Percentiles rank a stretch among this genome's conserved stretches.
These are phyloP conservation scores for Scutellaria galericulata DNA, from an alignment of 257 asterid genomes.

Conservation along the genomic window DNA sequence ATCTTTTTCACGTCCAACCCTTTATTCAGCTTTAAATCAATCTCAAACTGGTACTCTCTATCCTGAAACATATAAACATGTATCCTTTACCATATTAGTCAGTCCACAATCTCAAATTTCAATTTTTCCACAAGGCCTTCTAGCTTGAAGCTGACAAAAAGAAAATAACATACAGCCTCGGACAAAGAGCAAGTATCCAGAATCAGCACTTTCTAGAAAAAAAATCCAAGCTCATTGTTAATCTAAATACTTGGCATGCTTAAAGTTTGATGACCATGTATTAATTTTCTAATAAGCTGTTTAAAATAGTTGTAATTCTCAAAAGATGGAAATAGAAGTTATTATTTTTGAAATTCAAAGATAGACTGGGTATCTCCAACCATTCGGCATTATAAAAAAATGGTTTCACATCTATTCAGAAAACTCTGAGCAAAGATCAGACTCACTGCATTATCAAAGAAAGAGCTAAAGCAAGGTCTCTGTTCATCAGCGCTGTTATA, in stretches of 20 bases:
- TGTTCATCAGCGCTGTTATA: slow-evolving; percentile 98
- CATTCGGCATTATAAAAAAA: too few relatives aligned
- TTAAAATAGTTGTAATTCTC: background rate
- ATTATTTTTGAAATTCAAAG: too few relatives aligned
- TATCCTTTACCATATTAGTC: slow-evolving; percentile 7
- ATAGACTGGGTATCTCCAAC: too few relatives aligned
- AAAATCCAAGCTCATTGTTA: background rate
- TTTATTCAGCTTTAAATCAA: slow-evolving; percentile 80
- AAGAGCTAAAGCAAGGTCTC: slow-evolving; percentile 61
- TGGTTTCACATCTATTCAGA: too few relatives aligned
- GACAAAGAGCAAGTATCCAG: slow-evolving; percentile 7
- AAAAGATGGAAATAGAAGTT: background rate
- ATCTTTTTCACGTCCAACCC: slow-evolving; percentile 93
- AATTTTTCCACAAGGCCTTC: background rate
- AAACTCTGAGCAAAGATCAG: background rate
- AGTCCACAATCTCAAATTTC: background rate
- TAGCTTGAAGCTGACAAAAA: too few relatives aligned
- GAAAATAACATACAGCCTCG: background rate
- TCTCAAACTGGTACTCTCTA: slow-evolving; percentile 89
- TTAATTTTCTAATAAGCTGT: background rate
- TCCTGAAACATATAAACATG: slow-evolving; percentile 60
- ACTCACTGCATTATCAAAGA: slow-evolving; percentile 90
- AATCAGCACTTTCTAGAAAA: background rate
- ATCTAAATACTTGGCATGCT: background rate
- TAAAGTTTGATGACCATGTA: background rate